Evolutionary conservation across 352 stramenopile species (phyloP), one percentile per base, ranked within the genome.

Genomic region (Globisporangium nagaii): DNA sequence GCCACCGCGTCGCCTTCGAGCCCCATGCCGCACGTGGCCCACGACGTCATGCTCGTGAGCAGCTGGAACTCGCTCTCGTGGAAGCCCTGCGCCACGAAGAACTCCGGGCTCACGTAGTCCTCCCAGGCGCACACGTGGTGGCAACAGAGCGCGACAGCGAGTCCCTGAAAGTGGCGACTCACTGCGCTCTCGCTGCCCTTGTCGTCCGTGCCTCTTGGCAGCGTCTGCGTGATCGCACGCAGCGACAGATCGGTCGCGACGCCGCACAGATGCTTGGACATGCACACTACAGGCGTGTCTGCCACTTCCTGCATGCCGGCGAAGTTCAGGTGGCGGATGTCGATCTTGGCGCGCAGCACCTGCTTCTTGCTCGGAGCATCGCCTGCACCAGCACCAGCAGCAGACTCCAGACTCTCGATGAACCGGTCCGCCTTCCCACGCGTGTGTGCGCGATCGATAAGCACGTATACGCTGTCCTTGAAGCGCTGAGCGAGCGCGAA

Each of bases 201-300:
- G 11, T 49, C 20, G 1, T 4, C 10, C n/a, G 32, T 1, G 13
- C 13, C 6, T 30, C n/a, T 13, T 44, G 75, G 68, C 17, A 90
- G 53, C 15, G 75, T 90, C 50, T 84, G 66, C 3, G 66, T 63
- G 25, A 91, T 73, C 24, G 80, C 74, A 44, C 83, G 78, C 39
- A 93, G 58, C 20, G 84, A 93, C 30, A 93, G 46, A 48, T 93
- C 84, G 0, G 84, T 93, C 35, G 84, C 84, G 37, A 92, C 81
- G 9, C 84, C 84, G 32, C 84, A 94, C 31, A 94, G 54, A 45
- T 94, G 84, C 62, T 94, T 94, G 47, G 84, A 94, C 68, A 94
- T 91, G 55, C 78, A 84, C 8, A 94, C 78, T 19, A 94, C 60
- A 0, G 73, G 63, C 30, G 71, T 73, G 41, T 73, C 52, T 0